Conservation (phyloP, 1,139 yeast genomes). For the Petasospora rhodanensis region DNA sequence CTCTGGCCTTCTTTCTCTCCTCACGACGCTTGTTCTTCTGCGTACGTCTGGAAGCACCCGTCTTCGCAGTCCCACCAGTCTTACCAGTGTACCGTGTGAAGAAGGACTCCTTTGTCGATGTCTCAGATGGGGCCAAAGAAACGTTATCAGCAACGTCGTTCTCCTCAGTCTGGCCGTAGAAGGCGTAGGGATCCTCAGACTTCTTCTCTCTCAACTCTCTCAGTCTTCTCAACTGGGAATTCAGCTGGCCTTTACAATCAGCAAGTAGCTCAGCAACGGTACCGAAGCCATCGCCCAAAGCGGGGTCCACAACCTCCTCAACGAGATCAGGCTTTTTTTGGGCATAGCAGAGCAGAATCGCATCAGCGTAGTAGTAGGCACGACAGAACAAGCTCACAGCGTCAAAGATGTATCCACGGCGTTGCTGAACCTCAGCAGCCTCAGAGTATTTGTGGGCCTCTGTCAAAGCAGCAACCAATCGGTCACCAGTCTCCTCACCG, state of each 20-base stretch:
- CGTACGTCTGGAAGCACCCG: constrained; percentile 91
- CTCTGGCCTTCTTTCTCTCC: constrained; percentile 93
- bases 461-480: constrained; percentile 52
- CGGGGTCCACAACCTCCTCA: constrained; percentile 61
- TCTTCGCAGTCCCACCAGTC: constrained; percentile 91
- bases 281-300: constrained; percentile 84
- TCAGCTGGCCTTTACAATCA: constrained; percentile 83
- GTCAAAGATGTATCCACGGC: constrained; percentile 53
- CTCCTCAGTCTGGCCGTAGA: constrained; percentile 64
- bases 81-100: constrained; percentile 95
- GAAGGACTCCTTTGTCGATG: constrained; percentile 88
- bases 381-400: constrained; percentile 70
- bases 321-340: constrained; percentile 43
- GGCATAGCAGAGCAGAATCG: constrained; percentile 57
- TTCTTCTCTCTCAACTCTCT: constrained; percentile 84
- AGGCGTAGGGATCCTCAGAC: constrained; percentile 77
- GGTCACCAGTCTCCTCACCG: constrained; percentile 45
- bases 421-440: constrained; percentile 75
- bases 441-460: constrained; percentile 74
- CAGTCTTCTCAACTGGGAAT: constrained; percentile 77
- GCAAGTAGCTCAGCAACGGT: constrained; percentile 81
- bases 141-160: constrained; percentile 87
- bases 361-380: constrained; percentile 71
- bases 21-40: constrained; percentile 90
- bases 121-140: constrained; percentile 90